Conservation (phyloP, 768 basidiomycete genomes). For the Sutorius australiensis region DNA sequence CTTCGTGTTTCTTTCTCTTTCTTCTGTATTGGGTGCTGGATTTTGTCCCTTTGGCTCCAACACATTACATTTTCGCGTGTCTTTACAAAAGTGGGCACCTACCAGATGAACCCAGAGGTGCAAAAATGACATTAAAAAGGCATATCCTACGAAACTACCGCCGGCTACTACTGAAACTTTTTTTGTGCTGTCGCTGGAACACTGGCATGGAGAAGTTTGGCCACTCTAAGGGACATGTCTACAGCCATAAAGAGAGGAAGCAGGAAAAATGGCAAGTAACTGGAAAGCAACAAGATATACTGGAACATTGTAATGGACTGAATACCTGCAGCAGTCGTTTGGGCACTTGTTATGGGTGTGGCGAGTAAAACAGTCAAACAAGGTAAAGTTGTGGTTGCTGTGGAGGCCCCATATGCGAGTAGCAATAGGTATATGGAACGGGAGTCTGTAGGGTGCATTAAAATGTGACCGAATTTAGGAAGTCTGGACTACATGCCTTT, state of each 20-base stretch:
- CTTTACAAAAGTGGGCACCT: too few species aligned
- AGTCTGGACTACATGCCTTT: conserved; percentile 36
- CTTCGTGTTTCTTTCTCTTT: too few species aligned
- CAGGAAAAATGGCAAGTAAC: conserved; percentile 74
- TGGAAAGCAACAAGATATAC: conserved; percentile 52
- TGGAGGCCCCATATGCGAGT: conserved; percentile 71
- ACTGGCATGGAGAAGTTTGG: conserved; percentile 30
- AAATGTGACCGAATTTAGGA: neutral
- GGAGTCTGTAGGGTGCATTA: conserved; percentile 38
- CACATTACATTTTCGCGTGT: too few species aligned
- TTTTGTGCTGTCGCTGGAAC: conserved; percentile 11
- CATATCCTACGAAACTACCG: too few species aligned
- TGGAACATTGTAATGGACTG: conserved; percentile 49
- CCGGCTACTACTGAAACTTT: conserved; percentile 19
- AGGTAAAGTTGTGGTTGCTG: conserved; percentile 72
- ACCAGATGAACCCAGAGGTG: too few species aligned
- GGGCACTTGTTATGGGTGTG: conserved; percentile 41
- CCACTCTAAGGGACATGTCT: conserved; percentile 58
- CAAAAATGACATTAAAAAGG: too few species aligned
- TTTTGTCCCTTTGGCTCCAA: too few species aligned
- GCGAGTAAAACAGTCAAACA: conserved; percentile 61
- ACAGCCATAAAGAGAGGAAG: conserved; percentile 67
- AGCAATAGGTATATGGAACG: conserved; percentile 58
- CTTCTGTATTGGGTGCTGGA: too few species aligned
- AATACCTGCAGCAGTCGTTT: conserved; percentile 29